Base-by-base conservation (phyloP, 2,329 filamentous ascomycete species). In the Colletotrichum orbiculare region DNA sequence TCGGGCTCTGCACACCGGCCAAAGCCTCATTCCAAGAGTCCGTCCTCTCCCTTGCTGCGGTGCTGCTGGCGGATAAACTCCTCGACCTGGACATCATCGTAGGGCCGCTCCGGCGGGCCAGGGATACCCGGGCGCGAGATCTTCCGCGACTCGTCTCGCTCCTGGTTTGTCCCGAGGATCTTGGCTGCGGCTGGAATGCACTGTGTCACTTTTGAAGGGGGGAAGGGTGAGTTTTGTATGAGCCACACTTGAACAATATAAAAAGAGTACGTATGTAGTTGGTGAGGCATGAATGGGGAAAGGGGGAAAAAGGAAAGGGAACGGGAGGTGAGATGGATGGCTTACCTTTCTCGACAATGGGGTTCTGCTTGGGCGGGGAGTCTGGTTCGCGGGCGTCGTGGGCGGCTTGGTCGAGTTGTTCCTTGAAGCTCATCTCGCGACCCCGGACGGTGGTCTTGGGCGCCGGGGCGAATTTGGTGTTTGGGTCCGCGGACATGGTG, bases 31-130 rank as follows among this genome's bases (percentile, higher is more conserved):
- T 72, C 56, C 54, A 72, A 60, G 17, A 73, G 49, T 7, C 71
- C 72, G 33, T 76, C 72, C 10, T 73, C 68, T 37, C 70, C 75
- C 65, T 78, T 81, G 72, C 83, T 86, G 43, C 78, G 73, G 69
- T 86, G 82, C 73, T 86, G 83, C 53, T 85, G 82, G 54, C 81
- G 77, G 38, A 87, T 73, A 64, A 86, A 86, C 35, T 84, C 81
- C 66, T 84, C 83, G 54, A 87, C 85, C 69, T 82, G 78, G 6
- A 70, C 57, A 67, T 85, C 84, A 59, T 86, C 78, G 25, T 75
- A 67, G 0, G 82, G 83, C 12, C 82, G 75, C 10, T 79, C 69
- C 3, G 82, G 83, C 12, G 79, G 79, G 3, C 77, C 79, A 1
- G 73, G 65, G 12, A 71, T 39, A 2, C 76, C 79, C 1, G 73